A percentile compares a stretch with the other conserved stretches of the same genome.
Conservation (phyloP, 164 flowering plant genomes). For the Platanus orientalis region DNA sequence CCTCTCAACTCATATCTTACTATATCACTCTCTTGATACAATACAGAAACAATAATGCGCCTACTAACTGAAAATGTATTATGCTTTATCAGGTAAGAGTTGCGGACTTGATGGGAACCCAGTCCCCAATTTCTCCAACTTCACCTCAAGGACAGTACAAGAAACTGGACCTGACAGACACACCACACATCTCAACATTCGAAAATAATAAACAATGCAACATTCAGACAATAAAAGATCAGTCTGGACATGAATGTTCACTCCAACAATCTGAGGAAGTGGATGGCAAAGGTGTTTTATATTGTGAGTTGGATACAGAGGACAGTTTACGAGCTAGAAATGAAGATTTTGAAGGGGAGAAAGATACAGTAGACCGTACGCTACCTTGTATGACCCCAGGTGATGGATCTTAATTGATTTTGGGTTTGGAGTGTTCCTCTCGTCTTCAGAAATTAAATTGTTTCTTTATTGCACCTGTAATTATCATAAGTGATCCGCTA, state of each 20-base stretch:
- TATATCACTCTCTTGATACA: no score
- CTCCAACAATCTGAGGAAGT: constrained; percentile 16
- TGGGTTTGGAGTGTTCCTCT: no score
- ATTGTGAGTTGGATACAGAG: constrained; percentile 38
- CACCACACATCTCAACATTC: background rate
- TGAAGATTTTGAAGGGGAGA: constrained; percentile 11
- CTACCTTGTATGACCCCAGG: constrained; percentile 11
- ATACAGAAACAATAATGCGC: no score
- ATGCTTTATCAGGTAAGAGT: constrained; percentile 47
- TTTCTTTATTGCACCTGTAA: no score
- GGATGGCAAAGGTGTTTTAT: constrained; percentile 37
- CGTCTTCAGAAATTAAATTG: no score
- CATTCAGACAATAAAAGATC: constrained; percentile 9
- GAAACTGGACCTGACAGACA: constrained; percentile 15
- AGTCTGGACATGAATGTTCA: constrained; percentile 8
- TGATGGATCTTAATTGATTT: constrained; percentile 7
- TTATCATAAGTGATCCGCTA: no score
- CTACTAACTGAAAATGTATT: background rate
- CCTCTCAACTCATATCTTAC: no score
- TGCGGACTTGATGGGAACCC: constrained; percentile 34
- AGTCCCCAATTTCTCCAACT: constrained; percentile 14
- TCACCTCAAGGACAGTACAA: constrained; percentile 13
- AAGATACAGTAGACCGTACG: constrained; percentile 9
- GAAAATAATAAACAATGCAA: constrained; percentile 3
- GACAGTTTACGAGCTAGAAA: constrained; percentile 4